A percentile compares a stretch with the other conserved stretches of the same genome.
phyloP scores from a whole-genome alignment of 192 early-diverging fungal genomes.

The Coemansia sp. region DNA sequence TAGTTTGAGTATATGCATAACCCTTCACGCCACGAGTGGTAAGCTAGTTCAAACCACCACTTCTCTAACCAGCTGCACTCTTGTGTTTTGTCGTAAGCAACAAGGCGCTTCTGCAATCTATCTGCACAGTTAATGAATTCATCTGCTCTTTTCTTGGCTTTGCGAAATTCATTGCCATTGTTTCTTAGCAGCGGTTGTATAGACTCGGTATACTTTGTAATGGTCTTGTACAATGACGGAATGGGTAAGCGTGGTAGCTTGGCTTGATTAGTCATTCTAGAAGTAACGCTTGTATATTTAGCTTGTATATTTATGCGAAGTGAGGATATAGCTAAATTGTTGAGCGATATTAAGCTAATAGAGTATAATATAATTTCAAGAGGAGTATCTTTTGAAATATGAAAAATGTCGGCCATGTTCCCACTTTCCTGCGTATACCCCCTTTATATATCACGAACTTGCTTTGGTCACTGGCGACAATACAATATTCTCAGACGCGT shows the following conservation, averaged over 20 bases:
- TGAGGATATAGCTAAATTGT: too few relatives aligned
- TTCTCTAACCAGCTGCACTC: constrained; percentile 68
- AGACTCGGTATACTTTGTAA: constrained; percentile 58
- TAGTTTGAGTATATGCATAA: constrained; percentile 88
- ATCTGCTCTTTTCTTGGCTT: constrained; percentile 54
- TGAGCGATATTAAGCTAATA: too few relatives aligned
- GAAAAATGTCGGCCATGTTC: too few relatives aligned
- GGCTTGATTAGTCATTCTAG: too few relatives aligned
- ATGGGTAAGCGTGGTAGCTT: constrained; percentile 62
- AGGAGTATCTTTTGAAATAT: too few relatives aligned
- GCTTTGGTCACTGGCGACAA: too few relatives aligned
- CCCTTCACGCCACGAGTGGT: constrained; percentile 79
- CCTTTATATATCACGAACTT: too few relatives aligned
- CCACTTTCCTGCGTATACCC: too few relatives aligned
- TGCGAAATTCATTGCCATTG: constrained; percentile 46
- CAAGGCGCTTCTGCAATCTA: constrained; percentile 63
- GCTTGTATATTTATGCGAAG: too few relatives aligned
- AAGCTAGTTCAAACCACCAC: constrained; percentile 72
- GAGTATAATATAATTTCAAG: too few relatives aligned
- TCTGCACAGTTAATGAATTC: constrained; percentile 53
- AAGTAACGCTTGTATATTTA: too few relatives aligned
- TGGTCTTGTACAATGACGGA: constrained; percentile 60
- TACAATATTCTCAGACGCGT: not conserved
- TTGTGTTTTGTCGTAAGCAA: constrained; percentile 61
- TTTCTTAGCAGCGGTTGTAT: constrained; percentile 58